Conservation (phyloP, 2,329 filamentous ascomycete genomes). For the Aspergillus novoparasiticus region DNA sequence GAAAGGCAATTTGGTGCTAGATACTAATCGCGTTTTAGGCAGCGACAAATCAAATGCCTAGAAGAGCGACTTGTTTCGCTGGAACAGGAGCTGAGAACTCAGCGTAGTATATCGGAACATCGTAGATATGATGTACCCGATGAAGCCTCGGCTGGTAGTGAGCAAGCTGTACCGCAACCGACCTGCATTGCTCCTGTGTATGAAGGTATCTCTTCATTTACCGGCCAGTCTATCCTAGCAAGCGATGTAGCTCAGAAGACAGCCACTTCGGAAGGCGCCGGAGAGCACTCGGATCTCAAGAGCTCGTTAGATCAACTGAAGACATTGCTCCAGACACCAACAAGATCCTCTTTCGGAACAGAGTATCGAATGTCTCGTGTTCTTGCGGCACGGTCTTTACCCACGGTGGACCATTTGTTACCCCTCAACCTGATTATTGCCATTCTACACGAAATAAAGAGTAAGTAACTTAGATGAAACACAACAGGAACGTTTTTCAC, state of each 20-base stretch:
- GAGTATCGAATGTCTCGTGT: background rate
- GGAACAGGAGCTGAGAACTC: constrained; percentile 9
- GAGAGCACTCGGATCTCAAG: constrained; percentile 3
- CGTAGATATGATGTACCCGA: background rate
- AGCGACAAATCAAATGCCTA: constrained; percentile 11
- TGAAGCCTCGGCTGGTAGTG: background rate
- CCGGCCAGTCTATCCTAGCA: constrained; percentile 17
- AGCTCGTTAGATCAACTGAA: constrained; percentile 15
- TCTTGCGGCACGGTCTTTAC: background rate
- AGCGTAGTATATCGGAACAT: constrained; percentile 3
- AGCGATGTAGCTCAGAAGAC: constrained; percentile 16
- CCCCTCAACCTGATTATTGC: constrained; percentile 1
- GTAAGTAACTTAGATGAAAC: background rate
- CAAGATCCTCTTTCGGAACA: background rate
- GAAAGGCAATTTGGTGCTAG: background rate
- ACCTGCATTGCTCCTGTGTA: background rate
- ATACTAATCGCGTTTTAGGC: background rate
- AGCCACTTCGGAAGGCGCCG: constrained; percentile 3
- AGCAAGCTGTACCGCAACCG: background rate
- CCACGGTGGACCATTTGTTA: background rate
- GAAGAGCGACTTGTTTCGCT: constrained; percentile 16
- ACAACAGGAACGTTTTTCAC: accelerated
- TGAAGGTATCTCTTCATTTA: constrained; percentile 21
- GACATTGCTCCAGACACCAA: constrained; percentile 10
- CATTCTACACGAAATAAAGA: constrained; percentile 1